A percentile compares a stretch with the other conserved stretches of the same genome.
Conservation (phyloP, 768 basidiomycete genomes). For the Pleurotus tuoliensis region DNA sequence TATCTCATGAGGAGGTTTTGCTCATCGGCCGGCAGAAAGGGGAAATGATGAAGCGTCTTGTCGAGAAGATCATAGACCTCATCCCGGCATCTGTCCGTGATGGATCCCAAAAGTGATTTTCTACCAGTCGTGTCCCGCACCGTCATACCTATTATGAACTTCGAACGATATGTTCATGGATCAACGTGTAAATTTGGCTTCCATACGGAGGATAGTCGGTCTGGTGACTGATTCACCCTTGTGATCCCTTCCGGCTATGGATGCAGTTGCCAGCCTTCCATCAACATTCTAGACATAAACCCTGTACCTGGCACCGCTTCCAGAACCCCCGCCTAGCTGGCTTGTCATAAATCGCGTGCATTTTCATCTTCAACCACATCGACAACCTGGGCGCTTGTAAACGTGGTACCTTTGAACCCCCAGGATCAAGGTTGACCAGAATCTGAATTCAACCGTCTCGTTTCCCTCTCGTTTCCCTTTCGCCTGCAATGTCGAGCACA, state of each 20-base stretch:
- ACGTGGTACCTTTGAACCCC: not conserved
- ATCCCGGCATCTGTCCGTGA: not conserved
- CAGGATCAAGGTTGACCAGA: not conserved
- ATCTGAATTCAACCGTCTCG: not conserved
- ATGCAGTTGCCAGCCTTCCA: not conserved
- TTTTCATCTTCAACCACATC: not conserved
- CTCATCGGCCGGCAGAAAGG: slow-evolving; percentile 61
- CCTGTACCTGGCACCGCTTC: not conserved
- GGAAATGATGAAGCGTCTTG: slow-evolving; percentile 66
- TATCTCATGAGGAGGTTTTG: slow-evolving; percentile 81
- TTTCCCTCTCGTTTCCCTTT: not conserved
- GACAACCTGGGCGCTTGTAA: slow-evolving; percentile 2
- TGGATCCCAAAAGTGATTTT: not conserved
- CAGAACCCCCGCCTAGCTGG: not conserved
- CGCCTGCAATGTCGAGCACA: not conserved
- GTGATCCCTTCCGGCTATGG: not conserved
- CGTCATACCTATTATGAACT: no score
- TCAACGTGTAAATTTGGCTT: not conserved
- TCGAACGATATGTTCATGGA: no score
- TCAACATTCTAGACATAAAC: not conserved
- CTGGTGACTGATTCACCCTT: slow-evolving; percentile 3
- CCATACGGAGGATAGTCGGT: slow-evolving; percentile 3
- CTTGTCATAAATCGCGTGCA: not conserved
- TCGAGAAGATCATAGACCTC: slow-evolving; percentile 56
- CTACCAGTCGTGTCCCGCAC: no score